Evolutionary conservation across 2,329 filamentous ascomycete genomes (phyloP).

Genomic region (Chaetoscypha palmicola): DNA sequence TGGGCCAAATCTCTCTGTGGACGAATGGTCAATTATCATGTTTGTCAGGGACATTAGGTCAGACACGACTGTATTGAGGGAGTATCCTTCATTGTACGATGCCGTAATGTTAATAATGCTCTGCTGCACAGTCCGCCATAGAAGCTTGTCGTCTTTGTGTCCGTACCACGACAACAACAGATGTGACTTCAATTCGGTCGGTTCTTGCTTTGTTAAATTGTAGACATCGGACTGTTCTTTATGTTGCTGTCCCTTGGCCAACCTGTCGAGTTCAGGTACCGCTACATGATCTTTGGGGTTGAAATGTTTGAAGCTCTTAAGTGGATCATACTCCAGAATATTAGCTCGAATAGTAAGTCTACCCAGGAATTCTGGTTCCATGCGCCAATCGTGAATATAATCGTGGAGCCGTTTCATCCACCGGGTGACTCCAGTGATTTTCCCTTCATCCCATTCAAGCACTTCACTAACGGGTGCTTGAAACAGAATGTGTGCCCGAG

Average conservation of each 20-base stretch:
- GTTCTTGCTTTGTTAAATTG: not conserved
- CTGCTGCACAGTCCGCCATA: conserved; percentile 61
- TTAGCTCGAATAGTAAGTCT: not conserved
- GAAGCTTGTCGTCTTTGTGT: conserved; percentile 18
- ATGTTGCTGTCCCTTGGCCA: not conserved
- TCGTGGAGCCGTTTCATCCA: conserved; percentile 62
- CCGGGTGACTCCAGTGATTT: conserved; percentile 72
- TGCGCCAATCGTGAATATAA: conserved; percentile 7
- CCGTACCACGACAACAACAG: not conserved
- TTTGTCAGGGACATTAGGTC: conserved; percentile 81
- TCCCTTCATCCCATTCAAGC: conserved; percentile 79
- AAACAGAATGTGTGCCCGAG: conserved; percentile 81
- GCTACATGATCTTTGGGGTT: not conserved
- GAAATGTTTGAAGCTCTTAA: not conserved
- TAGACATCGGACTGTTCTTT: not conserved
- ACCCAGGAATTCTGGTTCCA: not conserved
- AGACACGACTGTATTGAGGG: conserved; percentile 76
- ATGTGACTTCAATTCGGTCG: not conserved
- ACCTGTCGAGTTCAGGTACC: not conserved
- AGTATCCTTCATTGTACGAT: conserved; percentile 64
- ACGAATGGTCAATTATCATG: conserved; percentile 39
- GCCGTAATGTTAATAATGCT: conserved; percentile 60
- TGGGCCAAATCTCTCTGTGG: not conserved
- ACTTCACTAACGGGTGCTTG: conserved; percentile 78
- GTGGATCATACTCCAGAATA: not conserved